A percentile compares a stretch with the other conserved stretches of the same genome.
phyloP scores from a whole-genome alignment of 148 eudicot species.

The Heliamphora exappendiculata region DNA sequence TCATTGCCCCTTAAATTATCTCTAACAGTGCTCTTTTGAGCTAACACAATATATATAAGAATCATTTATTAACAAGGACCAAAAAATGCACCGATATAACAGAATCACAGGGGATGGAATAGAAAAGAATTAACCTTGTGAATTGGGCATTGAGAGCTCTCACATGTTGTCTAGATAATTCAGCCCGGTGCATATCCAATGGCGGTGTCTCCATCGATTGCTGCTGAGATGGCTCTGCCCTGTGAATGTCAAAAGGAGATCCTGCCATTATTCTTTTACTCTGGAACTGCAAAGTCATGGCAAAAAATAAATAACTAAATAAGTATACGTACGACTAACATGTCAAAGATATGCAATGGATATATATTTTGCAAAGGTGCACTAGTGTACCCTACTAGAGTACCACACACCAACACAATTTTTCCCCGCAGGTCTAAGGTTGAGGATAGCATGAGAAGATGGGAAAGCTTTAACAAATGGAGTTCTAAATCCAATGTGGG shows the following conservation, averaged over 20 bases:
- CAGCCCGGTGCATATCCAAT: conserved; percentile 59
- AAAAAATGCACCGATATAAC: not conserved
- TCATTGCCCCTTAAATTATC: not conserved
- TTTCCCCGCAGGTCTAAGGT: not conserved
- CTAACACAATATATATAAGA: not conserved
- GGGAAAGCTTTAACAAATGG: not conserved
- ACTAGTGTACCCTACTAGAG: not conserved
- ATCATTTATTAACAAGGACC: not conserved
- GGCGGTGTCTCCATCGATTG: conserved; percentile 34
- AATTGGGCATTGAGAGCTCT: conserved; percentile 90
- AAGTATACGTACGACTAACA: not conserved
- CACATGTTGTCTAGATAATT: conserved; percentile 71
- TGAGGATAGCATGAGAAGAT: not conserved
- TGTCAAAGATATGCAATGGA: not conserved
- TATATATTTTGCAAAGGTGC: not conserved
- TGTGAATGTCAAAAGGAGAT: conserved; percentile 36
- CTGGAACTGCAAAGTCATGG: conserved; percentile 43
- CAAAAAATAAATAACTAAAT: conserved; percentile 4
- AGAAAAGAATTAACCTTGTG: conserved; percentile 59
- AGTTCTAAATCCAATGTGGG: not conserved
- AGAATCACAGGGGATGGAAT: not conserved
- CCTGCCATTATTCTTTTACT: conserved; percentile 51
- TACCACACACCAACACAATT: not conserved
- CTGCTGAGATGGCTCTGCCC: conserved; percentile 39
- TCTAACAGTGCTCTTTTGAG: not conserved